Base-by-base conservation (phyloP, 495 filamentous ascomycete species). In the Usnea hakonensis region DNA sequence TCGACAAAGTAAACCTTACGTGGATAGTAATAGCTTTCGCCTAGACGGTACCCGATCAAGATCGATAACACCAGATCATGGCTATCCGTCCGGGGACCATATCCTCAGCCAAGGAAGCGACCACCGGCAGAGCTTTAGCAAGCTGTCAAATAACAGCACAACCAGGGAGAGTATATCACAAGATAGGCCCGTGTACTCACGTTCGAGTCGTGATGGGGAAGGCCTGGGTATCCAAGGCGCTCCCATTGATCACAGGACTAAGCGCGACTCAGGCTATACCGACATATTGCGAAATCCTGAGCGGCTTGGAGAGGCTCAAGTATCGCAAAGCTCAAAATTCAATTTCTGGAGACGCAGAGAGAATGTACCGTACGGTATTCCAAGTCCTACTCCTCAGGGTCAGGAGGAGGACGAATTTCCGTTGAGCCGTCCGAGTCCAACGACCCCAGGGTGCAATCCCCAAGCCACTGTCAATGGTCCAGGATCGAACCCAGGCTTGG, bases 361-460 rank as follows among this genome's bases (percentile, higher is more conserved):
- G 28, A 41, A 40, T 52, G 44, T 57, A 50, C 52, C 69, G 59
- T 58, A 68, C 23, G 68, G 68, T 26, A 66, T 78, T 58, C 73
- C 74, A n/a, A 78, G 74, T 52, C 77, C 77, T 14, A 71, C 75
- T 62, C 77, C 77, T 19, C 72, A 77, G 60, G 67, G 65, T 14
- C 59, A 58, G 7, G 76, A 78, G 54, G 78, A 78, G 26, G 78
- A 79, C 48, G 71, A 77, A 54, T 77, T 76, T 48, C 77, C 77
- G 10, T 57, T 79, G 8, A 67, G 64, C 54, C 43, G 55, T 33
- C 61, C 56, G 5, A 67, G 59, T 41, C 66, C 68, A 19, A 59
- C 58, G 26, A 64, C 56, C 13, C 62, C 69, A 3, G 62, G 38
- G 9, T 55, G 58, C 17, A 69, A 68, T 43, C 30, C 56, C 13